Base-by-base conservation (phyloP, 2,329 filamentous ascomycete species). In the Claviceps spartinae region DNA sequence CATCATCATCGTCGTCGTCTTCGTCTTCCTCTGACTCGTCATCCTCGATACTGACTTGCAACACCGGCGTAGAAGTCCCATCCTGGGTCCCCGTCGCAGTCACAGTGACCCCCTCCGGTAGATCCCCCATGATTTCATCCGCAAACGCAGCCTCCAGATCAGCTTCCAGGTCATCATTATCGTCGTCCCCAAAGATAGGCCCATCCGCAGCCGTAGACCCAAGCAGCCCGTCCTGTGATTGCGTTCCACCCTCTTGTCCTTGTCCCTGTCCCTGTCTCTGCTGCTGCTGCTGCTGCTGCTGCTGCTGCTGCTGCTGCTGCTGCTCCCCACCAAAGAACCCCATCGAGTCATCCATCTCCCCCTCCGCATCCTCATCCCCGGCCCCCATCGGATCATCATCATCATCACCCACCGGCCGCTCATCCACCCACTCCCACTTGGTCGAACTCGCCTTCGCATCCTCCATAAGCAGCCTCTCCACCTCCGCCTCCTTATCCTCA, bases 401-500 rank as follows among this genome's bases (percentile, higher is more conserved):
- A 8, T 66, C 64, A 16, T 72, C 69, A 1, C 72, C 72, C 8
- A 75, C 73, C 20, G 54, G 62, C 44, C 66, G 67, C 45, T 81
- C 72, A 54, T 85, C 80, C 48, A 86, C 70, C 60, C 85, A 72
- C 61, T 88, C 82, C 60, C 79, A 85, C 49, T 72, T 74, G 14
- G 82, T 79, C 22, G 77, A 77, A 2, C 74, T 57, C 4, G 82
- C 78, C 41, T 75, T 74, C 50, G 76, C 74, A 60, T 95, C 89
- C 42, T 82, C 80, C 45, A 77, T 76, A 3, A 94, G 73, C 37
- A 95, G 70, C 45, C 83, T 77, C 56, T 88, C 81, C 37, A 94
- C 87, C 58, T 86, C 80, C 52, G 82, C 80, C 62, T 95, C 88
- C 48, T 91, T 88, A 58, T 88, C 84, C 63, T 91, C 85, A 56